Conservation (phyloP, 345 rosid genomes). For the Trapa bicornis region DNA sequence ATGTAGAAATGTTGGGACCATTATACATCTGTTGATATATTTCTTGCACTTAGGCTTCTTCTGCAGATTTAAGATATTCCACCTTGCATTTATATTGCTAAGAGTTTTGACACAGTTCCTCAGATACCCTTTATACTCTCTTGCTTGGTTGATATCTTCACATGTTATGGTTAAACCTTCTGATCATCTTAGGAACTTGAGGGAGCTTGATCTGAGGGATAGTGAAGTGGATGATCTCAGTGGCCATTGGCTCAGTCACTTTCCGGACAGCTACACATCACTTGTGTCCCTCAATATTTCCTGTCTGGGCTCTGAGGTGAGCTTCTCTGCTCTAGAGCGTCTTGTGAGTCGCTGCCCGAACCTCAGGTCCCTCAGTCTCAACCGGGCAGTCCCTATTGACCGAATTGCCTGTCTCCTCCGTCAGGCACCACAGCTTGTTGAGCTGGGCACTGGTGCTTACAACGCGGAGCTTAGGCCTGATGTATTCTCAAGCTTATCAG, state of each 20-base stretch:
- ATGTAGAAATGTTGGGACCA: no score
- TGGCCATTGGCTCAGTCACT: constrained; percentile 82
- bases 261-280: constrained; percentile 67
- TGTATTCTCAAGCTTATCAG: constrained; percentile 31
- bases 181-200: constrained; percentile 44
- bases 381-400: constrained; percentile 58
- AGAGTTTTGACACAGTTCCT: no score
- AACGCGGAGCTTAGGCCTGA: constrained; percentile 43
- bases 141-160: not conserved
- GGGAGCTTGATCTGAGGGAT: constrained; percentile 71
- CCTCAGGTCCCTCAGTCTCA: constrained; percentile 61
- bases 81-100: not conserved
- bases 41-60: not conserved
- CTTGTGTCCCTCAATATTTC: constrained; percentile 77
- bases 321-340: constrained; percentile 63
- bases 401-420: constrained; percentile 49
- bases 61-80: not conserved
- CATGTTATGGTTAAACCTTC: not conserved
- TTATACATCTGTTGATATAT: no score
- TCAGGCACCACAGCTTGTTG: constrained; percentile 73
- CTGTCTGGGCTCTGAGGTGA: constrained; percentile 62
- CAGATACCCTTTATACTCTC: no score
- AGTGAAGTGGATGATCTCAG: constrained; percentile 79
- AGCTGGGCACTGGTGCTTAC: constrained; percentile 70
- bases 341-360: constrained; percentile 60